A percentile compares a stretch with the other conserved stretches of the same genome.
phyloP scores from a whole-genome alignment of 192 early-diverging fungal species.

The Jimgerdemannia flammicorona region DNA sequence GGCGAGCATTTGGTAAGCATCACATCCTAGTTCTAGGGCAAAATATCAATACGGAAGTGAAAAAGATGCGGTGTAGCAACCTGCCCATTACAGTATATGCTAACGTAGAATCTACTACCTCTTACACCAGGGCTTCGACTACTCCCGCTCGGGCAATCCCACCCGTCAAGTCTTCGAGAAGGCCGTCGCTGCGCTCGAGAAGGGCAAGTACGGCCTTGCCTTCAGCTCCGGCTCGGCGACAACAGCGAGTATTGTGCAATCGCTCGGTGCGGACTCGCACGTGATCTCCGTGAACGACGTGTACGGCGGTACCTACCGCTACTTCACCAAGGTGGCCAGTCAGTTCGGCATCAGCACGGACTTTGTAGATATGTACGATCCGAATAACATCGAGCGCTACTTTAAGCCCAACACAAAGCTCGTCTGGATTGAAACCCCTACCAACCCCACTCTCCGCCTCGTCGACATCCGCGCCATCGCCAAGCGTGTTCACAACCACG shows the following conservation, averaged over 20 bases:
- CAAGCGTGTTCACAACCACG: constrained; percentile 56
- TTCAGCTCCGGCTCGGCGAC: constrained; percentile 83
- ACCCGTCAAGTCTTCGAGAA: constrained; percentile 72
- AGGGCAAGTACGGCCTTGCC: constrained; percentile 81
- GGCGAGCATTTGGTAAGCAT: constrained; percentile 76
- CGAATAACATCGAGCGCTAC: constrained; percentile 54
- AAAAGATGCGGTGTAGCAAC: no score
- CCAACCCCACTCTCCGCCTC: constrained; percentile 81
- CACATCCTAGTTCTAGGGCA: no score
- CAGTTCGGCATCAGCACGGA: constrained; percentile 61
- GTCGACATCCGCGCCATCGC: constrained; percentile 76
- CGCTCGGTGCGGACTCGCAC: constrained; percentile 66
- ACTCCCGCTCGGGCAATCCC: constrained; percentile 81
- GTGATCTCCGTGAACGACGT: constrained; percentile 87
- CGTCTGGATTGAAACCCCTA: constrained; percentile 86
- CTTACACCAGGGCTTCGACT: constrained; percentile 58
- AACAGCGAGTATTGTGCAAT: constrained; percentile 76
- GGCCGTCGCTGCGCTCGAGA: constrained; percentile 90
- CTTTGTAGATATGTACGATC: constrained; percentile 77
- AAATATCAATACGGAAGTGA: no score
- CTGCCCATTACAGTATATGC: not conserved
- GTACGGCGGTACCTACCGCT: constrained; percentile 88
- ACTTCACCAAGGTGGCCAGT: constrained; percentile 79
- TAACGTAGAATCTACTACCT: not conserved
- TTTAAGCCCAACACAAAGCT: constrained; percentile 75